These are phyloP conservation scores for Testicularia cyperi DNA, from an alignment of 1,284 basidiomycete species.

Conservation along the genomic window DNA sequence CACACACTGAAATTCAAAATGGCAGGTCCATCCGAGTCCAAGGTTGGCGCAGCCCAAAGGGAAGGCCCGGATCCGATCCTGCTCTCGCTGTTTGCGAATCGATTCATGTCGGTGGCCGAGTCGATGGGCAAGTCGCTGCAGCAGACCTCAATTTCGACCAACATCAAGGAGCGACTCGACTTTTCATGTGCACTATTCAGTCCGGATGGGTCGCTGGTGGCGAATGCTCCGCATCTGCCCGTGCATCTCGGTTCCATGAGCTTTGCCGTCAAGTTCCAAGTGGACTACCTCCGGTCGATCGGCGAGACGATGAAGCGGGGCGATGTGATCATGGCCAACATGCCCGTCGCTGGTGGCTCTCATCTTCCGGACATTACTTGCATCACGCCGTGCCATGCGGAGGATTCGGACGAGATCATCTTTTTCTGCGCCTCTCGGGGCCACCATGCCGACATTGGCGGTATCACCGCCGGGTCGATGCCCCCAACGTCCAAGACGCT, in stretches of 20 bases:
- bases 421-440: constrained; percentile 89
- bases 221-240: constrained; percentile 81
- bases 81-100: constrained; percentile 83
- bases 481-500: constrained; percentile 86
- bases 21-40: not conserved
- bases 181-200: constrained; percentile 85
- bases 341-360: constrained; percentile 77
- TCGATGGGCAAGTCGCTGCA: constrained; percentile 85
- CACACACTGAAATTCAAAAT: too few species aligned
- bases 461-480: constrained; percentile 83
- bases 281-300: constrained; percentile 67
- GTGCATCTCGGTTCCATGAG: constrained; percentile 65
- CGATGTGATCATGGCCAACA: constrained; percentile 88
- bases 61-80: constrained; percentile 75
- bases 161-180: constrained; percentile 85
- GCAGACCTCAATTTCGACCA: constrained; percentile 85
- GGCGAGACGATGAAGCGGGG: constrained; percentile 68
- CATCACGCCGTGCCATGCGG: constrained; percentile 82
- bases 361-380: constrained; percentile 75
- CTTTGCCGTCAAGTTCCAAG: constrained; percentile 86
- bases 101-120: constrained; percentile 88
- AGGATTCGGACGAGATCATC: constrained; percentile 69
- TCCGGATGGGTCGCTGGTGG: constrained; percentile 84
- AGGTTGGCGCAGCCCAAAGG: not conserved
- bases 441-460: constrained; percentile 68